Evolutionary conservation across 257 asterid species (phyloP).

Genomic region (Nemophila menziesii): DNA sequence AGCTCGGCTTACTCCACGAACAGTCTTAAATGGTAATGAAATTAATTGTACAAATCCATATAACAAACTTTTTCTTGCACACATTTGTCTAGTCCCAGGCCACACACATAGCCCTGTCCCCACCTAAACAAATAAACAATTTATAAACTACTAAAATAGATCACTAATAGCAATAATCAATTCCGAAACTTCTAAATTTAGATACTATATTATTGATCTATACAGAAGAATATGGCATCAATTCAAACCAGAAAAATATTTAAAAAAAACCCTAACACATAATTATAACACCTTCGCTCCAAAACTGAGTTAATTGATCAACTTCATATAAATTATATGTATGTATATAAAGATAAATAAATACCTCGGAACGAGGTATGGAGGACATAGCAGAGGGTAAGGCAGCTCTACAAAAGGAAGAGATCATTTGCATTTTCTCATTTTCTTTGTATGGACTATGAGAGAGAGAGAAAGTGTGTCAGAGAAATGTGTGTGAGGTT

Average conservation of each 20-base stretch:
- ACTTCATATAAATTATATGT: background rate
- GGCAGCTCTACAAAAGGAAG: conserved; percentile 1
- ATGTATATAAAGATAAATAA: background rate
- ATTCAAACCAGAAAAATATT: background rate
- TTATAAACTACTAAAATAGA: background rate
- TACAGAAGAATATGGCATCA: background rate
- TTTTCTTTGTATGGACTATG: background rate
- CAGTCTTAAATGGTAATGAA: conserved; percentile 70
- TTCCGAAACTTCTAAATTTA: too few species aligned
- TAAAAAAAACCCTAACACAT: background rate
- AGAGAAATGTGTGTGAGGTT: background rate
- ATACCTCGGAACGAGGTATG: conserved; percentile 17
- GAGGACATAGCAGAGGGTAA: conserved; percentile 17
- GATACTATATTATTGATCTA: too few species aligned
- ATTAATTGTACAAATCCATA: conserved; percentile 69
- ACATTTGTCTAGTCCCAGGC: conserved; percentile 84
- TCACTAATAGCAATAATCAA: background rate
- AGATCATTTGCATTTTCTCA: conserved; percentile 9
- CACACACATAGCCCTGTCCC: conserved; percentile 70
- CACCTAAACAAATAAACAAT: conserved; percentile 25
- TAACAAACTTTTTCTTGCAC: conserved; percentile 66
- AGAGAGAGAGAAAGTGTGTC: background rate
- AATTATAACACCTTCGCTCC: too few species aligned
- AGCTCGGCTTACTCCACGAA: conserved; percentile 55
- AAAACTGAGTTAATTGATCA: background rate